Evolutionary conservation across 371 early-diverging fungal genomes (phyloP).

Genomic region (Mucor ambiguus): DNA sequence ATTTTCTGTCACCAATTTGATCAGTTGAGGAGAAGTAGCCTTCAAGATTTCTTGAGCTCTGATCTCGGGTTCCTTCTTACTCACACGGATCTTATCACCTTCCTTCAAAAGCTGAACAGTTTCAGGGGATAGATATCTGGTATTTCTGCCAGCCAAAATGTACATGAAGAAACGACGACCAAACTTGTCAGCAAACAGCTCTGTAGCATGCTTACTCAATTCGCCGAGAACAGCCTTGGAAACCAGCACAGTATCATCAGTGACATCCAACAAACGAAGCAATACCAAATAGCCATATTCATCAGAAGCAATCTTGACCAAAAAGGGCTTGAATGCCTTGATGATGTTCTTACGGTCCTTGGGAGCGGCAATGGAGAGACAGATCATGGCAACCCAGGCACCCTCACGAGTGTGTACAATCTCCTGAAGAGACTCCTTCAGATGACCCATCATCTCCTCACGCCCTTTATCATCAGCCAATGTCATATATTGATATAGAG

Average conservation of each 20-base stretch:
- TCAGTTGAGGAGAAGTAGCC: conserved; percentile 59
- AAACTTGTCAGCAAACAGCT: conserved; percentile 69
- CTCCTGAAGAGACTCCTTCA: conserved; percentile 84
- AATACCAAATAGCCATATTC: conserved; percentile 91
- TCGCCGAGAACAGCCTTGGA: conserved; percentile 75
- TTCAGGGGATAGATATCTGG: conserved; percentile 68
- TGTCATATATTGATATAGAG: conserved; percentile 81
- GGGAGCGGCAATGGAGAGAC: conserved; percentile 75
- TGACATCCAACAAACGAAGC: conserved; percentile 80
- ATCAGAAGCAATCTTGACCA: conserved; percentile 83
- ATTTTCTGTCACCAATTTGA: conserved; percentile 60
- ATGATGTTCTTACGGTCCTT: conserved; percentile 92
- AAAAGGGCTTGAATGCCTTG: conserved; percentile 83
- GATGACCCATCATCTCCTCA: conserved; percentile 63
- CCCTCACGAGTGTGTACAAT: conserved; percentile 94
- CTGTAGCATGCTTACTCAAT: conserved; percentile 58
- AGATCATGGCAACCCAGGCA: conserved; percentile 81
- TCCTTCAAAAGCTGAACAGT: conserved; percentile 63
- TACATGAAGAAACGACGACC: conserved; percentile 78
- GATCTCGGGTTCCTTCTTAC: conserved; percentile 73
- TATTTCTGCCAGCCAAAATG: conserved; percentile 73
- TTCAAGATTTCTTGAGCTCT: conserved; percentile 66
- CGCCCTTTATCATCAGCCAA: conserved; percentile 64
- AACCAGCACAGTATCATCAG: conserved; percentile 94
- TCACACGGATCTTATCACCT: conserved; percentile 67